These are phyloP conservation scores for Kalmanozyma brasiliensis DNA, from an alignment of 1,284 basidiomycete species.

Conservation along the genomic window DNA sequence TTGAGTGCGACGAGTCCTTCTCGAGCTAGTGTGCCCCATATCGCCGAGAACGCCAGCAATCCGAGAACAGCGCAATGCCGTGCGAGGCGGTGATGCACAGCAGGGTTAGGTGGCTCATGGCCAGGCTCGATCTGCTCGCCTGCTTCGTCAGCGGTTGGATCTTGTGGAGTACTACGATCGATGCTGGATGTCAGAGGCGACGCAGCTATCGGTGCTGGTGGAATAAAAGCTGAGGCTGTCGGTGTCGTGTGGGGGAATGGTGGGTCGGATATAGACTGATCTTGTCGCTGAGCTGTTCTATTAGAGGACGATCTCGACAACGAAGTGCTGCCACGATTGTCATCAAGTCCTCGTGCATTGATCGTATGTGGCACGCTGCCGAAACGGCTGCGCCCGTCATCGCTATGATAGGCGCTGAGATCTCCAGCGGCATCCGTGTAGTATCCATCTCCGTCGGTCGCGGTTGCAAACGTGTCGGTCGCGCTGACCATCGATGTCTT, in stretches of 20 bases:
- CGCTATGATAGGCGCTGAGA: conserved; percentile 13
- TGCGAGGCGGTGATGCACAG: conserved; percentile 9
- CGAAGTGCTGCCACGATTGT: neutral
- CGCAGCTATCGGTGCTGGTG: neutral
- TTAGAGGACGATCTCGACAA: conserved; percentile 17
- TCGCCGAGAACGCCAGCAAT: conserved; percentile 65
- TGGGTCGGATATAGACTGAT: neutral
- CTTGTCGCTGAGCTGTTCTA: conserved; percentile 9
- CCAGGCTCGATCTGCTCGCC: conserved; percentile 24
- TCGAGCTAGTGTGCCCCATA: conserved; percentile 69
- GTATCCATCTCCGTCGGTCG: conserved; percentile 34
- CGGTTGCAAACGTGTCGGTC: conserved; percentile 37
- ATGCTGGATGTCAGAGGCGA: conserved; percentile 2
- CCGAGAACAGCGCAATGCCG: conserved; percentile 57
- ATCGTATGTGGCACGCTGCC: conserved; percentile 14
- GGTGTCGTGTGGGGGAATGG: neutral
- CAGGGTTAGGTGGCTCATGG: neutral
- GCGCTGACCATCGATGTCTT: conserved; percentile 34
- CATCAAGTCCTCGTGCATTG: conserved; percentile 6
- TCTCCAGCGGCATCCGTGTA: conserved; percentile 33
- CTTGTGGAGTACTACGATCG: conserved; percentile 1
- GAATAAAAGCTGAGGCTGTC: neutral
- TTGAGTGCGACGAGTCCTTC: conserved; percentile 68
- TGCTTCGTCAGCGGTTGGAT: conserved; percentile 16
- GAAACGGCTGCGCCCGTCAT: conserved; percentile 11